Base-by-base conservation (phyloP, 495 filamentous ascomycete species). In the Tuber borchii region DNA sequence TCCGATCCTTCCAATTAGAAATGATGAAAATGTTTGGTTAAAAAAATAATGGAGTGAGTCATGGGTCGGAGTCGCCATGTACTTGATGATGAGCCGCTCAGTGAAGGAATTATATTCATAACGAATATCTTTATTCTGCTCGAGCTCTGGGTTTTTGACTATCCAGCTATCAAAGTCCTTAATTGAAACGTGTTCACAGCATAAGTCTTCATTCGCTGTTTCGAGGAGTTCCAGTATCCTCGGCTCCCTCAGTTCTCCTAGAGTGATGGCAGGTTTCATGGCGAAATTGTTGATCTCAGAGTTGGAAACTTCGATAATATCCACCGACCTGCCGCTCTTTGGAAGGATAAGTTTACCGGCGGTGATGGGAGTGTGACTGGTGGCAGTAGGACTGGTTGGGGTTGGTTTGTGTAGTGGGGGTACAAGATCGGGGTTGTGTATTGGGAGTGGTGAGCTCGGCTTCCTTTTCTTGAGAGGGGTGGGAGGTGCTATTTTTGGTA, bases 351-450 rank as follows among this genome's bases (percentile, higher is more conserved):
- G 44, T 45, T 45, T 2, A 45, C 44, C 44, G 16, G 17, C 44
- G 16, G 44, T 45, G 44, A 17, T 45, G 44, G 14, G 16, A 45
- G 44, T 45, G 44, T 45, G 17, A 45, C 44, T 17, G 16, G 44
- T 19, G 44, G 94, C 44, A 12, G 44, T 39, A 4, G 48, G 48
- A 22, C 5, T 20, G 7, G 22, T 51, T 51, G 48, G 9, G 22
- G 1, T 51, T 51, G 48, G 48, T 51, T 51, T n/a, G 48, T n/a
- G 20, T 10, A 8, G 22, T 7, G 48, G 48, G 48, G 48, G 48
- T 51, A 51, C 20, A 10, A 51, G 22, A n/a, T n/a, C 48, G 20
- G 48, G 22, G 48, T 51, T 51, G 22, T 10, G 48, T 10, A 48
- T 48, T 20, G 45, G 19, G 17, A 48, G 45, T 22, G 6, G 45